phyloP scores from a whole-genome alignment of 2,329 filamentous ascomycete species.

The Harringtonia lauricola region DNA sequence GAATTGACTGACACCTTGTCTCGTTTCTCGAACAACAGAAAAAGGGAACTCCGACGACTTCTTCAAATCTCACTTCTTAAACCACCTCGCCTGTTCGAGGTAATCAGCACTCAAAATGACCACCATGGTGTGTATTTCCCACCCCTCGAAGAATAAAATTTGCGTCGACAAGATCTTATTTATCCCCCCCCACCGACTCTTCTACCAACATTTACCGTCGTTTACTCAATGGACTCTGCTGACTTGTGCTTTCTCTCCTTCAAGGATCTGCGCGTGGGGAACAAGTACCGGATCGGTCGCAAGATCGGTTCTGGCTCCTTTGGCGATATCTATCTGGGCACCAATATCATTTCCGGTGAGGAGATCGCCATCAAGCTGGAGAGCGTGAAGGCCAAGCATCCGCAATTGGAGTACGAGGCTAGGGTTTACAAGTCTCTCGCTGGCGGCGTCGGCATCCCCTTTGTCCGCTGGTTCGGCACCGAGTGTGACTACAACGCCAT shows the following conservation, averaged over 20 bases:
- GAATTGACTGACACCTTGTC: too few species aligned
- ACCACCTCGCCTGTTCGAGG: conserved; percentile 10
- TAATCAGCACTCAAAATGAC: conserved; percentile 27
- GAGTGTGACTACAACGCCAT: conserved; percentile 99
- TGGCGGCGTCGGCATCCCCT: conserved; percentile 94
- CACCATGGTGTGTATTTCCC: conserved; percentile 33
- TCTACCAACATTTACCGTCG: too few species aligned
- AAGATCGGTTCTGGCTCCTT: conserved; percentile 98
- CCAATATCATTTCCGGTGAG: conserved; percentile 98
- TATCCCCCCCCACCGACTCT: neutral
- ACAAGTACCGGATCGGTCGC: conserved; percentile 98
- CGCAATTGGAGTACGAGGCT: conserved; percentile 96
- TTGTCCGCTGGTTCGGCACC: conserved; percentile 98
- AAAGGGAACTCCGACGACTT: too few species aligned
- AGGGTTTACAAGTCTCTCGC: conserved; percentile 86
- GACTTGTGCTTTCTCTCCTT: neutral
- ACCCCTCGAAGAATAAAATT: too few species aligned
- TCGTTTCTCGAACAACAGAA: too few species aligned
- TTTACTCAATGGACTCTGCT: neutral
- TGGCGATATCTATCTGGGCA: conserved; percentile 97
- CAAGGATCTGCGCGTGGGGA: conserved; percentile 96
- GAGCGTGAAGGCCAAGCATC: conserved; percentile 98
- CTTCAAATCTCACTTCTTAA: neutral
- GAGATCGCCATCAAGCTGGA: conserved; percentile 99
- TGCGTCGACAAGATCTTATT: too few species aligned